Base-by-base conservation (phyloP, 306 rosid genomes). In the Rosa lucieae region DNA sequence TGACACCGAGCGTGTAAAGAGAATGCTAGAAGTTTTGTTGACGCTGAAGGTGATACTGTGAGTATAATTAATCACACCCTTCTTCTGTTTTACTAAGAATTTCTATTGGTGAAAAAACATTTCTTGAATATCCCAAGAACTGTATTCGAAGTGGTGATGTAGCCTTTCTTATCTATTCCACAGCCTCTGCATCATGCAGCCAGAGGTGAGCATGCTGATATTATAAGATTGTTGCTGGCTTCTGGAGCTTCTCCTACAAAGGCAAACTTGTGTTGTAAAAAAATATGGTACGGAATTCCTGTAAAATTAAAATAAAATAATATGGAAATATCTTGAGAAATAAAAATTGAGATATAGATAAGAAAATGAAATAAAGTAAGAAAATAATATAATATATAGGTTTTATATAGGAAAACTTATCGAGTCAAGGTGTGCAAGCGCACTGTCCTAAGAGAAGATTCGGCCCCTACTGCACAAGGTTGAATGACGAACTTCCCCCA, bases 111-210 rank as follows among this genome's bases (percentile, higher is more conserved):
- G 76, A 52, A 6, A 37, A 5, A 68, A 18, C 2, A 10, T 35
- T 8, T 55, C 39, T 21, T 74, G 37, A 56, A 10, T 35, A 40
- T 15, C 10, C 15, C 1, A 1, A 21, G 43, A 55, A n/a, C 21
- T n/a, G 67, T 56, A 55, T 55, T 1, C 15, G n/a, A n/a, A 39
- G 67, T 74, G 56, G 55, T 59, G 15, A 52, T 29, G 15, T 43
- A 4, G 6, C 26, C 29, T 58, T 73, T 58, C 15, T 21, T 8
- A 23, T 58, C 44, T 46, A 43, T 79, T 87, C 56, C n/a, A 35
- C 85, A 91, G 99, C 99, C 97, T 82, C 96, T 95, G 78, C 98
- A 93, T 79, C 98, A 95, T 70, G 99, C 99, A 0, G 97, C 97
- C 40, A 90, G 99, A 84, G 97, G 97, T 39, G 97, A 95, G 82